phyloP scores from a whole-genome alignment of 371 early-diverging fungal species.

The Mortierella sp. region DNA sequence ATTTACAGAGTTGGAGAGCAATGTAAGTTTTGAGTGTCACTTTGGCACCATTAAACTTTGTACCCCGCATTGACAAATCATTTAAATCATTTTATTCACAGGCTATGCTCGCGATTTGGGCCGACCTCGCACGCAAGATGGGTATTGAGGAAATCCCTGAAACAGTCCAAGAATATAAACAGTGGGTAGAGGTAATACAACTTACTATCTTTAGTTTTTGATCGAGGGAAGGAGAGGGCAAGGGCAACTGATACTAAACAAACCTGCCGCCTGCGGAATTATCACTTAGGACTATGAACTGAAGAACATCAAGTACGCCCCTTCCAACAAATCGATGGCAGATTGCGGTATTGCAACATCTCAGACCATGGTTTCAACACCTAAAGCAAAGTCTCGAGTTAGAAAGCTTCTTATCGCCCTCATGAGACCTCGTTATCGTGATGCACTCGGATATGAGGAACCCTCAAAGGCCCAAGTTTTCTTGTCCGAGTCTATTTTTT shows the following conservation, averaged over 20 bases:
- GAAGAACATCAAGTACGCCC: no score
- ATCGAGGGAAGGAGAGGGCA: no score
- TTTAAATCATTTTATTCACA: not conserved
- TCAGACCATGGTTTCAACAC: not conserved
- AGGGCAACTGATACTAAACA: no score
- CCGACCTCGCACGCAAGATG: constrained; percentile 58
- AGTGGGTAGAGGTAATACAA: constrained; percentile 48
- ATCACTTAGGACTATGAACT: no score
- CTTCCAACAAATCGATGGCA: no score
- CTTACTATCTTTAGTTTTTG: no score
- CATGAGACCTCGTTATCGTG: not conserved
- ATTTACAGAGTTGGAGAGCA: constrained; percentile 60
- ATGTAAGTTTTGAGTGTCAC: constrained; percentile 41
- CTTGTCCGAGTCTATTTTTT: not conserved
- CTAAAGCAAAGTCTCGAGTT: not conserved
- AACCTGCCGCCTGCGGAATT: no score
- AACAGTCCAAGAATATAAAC: constrained; percentile 55
- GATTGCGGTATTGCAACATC: no score
- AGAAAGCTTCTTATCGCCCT: not conserved
- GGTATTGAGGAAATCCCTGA: constrained; percentile 66
- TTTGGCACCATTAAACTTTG: no score
- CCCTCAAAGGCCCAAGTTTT: not conserved
- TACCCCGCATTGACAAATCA: no score
- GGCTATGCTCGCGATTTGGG: constrained; percentile 57
- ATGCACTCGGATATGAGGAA: not conserved